Conservation (phyloP, 352 stramenopile species). For the Pythium sukuiense region DNA sequence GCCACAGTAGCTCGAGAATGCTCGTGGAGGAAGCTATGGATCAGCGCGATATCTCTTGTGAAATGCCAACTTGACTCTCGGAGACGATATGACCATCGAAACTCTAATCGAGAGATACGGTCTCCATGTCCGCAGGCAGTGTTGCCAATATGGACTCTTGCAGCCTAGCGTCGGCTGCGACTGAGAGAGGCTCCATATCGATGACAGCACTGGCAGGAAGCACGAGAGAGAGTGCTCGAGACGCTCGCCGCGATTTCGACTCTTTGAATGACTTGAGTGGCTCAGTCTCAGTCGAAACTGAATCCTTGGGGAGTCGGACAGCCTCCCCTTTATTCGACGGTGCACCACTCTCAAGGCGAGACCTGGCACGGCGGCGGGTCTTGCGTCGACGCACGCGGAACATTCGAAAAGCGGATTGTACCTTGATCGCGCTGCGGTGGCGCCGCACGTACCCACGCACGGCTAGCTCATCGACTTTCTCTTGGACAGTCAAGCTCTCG, state of each 20-base stretch:
- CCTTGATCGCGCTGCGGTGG: constrained; percentile 54
- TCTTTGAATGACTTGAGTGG: constrained; percentile 1
- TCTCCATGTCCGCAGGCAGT: constrained; percentile 18
- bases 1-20: too few species aligned
- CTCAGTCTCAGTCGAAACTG: neutral
- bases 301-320: neutral
- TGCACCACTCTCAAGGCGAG: constrained; percentile 4
- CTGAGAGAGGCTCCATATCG: neutral
- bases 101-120: constrained; percentile 23
- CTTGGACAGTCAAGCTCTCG: constrained; percentile 71
- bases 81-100: too few species aligned
- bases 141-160: constrained; percentile 24
- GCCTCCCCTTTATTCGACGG: neutral
- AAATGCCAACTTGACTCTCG: too few species aligned
- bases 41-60: too few species aligned
- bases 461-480: constrained; percentile 82
- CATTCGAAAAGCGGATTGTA: constrained; percentile 69
- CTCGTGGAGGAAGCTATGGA: too few species aligned
- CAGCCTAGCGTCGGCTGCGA: constrained; percentile 3
- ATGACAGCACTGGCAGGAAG: neutral
- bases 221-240: constrained; percentile 4
- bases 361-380: neutral
- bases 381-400: constrained; percentile 43
- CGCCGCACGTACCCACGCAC: constrained; percentile 70
- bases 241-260: constrained; percentile 12